phyloP scores from a whole-genome alignment of 2,329 filamentous ascomycete genomes.

The Coleophoma cylindrospora region DNA sequence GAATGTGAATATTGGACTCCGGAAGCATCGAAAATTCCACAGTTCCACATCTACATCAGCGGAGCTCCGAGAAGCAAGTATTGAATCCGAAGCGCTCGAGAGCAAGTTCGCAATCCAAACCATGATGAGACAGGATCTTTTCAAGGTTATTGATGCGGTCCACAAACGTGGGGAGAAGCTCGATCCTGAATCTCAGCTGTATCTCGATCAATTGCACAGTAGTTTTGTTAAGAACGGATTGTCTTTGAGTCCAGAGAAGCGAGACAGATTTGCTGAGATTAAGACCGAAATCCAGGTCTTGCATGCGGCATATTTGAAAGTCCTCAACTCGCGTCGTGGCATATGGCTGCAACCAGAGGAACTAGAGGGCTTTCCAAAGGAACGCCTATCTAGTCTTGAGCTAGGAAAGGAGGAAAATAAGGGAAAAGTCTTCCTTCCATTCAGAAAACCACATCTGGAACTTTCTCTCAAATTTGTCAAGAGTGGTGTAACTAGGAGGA shows the following conservation, averaged over 20 bases:
- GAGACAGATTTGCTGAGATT: neutral
- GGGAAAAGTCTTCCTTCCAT: neutral
- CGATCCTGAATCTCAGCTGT: neutral
- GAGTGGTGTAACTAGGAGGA: neutral
- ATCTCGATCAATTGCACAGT: neutral
- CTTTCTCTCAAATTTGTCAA: neutral
- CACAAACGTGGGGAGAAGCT: neutral
- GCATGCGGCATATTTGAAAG: neutral
- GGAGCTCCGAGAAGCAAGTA: neutral
- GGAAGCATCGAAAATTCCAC: neutral
- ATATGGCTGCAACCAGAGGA: neutral
- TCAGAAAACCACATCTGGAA: neutral
- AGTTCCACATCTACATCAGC: neutral
- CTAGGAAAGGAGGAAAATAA: neutral
- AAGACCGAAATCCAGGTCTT: neutral
- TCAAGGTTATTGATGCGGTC: neutral
- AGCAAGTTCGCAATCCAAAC: neutral
- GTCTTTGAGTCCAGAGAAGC: neutral
- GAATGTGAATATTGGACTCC: neutral
- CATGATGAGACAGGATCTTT: neutral
- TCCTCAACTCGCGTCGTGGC: neutral
- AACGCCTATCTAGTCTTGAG: neutral
- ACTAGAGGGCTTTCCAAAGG: neutral
- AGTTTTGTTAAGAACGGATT: neutral
- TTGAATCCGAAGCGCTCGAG: neutral